Evolutionary conservation across 106 monocot genomes (phyloP).

Genomic region (Dendrobium catenatum): DNA sequence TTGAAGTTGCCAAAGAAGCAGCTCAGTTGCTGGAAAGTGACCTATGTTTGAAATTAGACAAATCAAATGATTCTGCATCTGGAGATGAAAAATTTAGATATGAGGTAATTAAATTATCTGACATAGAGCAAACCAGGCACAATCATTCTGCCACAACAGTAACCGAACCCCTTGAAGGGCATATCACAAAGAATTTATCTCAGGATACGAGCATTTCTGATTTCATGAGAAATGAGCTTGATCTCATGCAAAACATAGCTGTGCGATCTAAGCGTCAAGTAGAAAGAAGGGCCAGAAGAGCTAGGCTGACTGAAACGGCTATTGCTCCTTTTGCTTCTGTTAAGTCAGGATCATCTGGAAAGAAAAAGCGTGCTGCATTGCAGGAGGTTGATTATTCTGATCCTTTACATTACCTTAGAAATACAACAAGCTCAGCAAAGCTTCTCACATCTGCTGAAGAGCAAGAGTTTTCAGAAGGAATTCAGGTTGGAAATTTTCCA

Average conservation of each 20-base stretch:
- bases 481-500: constrained; percentile 46
- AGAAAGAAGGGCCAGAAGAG: constrained; percentile 73
- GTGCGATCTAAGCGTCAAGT: constrained; percentile 68
- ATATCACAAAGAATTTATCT: not conserved
- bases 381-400: constrained; percentile 68
- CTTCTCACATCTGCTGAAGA: constrained; percentile 81
- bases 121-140: constrained; percentile 17
- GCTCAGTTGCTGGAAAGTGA: constrained; percentile 37
- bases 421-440: constrained; percentile 51
- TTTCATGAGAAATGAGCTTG: constrained; percentile 15
- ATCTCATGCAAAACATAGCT: constrained; percentile 21
- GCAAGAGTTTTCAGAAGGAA: constrained; percentile 70
- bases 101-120: constrained; percentile 31
- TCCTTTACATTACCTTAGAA: constrained; percentile 65
- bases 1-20: constrained; percentile 78
- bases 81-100: constrained; percentile 22
- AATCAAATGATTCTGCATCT: constrained; percentile 23
- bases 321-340: constrained; percentile 17
- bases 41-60: constrained; percentile 16
- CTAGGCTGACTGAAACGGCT: constrained; percentile 45
- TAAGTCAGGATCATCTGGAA: constrained; percentile 42
- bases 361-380: constrained; percentile 45
- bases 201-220: constrained; percentile 7
- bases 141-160: constrained; percentile 9
- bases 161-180: constrained; percentile 10